Conservation (phyloP, 139 green algal genomes). For the Auxenochlorella protothecoides region DNA sequence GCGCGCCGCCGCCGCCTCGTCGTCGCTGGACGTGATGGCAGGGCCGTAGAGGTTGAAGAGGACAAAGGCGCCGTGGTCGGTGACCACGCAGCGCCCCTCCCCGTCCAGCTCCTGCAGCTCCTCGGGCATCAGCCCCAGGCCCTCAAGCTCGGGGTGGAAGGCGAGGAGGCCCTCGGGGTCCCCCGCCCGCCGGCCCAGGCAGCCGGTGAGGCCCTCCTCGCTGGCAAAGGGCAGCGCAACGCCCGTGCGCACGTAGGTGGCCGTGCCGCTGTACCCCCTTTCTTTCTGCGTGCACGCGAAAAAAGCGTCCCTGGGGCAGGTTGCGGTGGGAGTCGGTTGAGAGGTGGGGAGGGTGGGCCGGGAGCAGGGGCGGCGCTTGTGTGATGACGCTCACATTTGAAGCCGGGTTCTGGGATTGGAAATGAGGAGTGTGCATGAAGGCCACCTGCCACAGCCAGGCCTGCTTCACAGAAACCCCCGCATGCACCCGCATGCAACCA, state of each 20-base stretch:
- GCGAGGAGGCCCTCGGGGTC: no score
- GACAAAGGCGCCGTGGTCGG: conserved; percentile 42
- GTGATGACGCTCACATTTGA: no score
- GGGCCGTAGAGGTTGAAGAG: conserved; percentile 49
- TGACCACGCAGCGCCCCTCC: conserved; percentile 46
- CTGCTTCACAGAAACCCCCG: no score
- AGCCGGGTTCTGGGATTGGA: no score
- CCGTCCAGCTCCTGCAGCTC: conserved; percentile 33
- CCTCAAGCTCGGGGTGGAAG: no score
- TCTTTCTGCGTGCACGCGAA: conserved; percentile 30
- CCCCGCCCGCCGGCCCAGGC: neutral
- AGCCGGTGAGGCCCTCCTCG: conserved; percentile 39
- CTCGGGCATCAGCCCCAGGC: neutral
- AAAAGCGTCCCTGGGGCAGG: conserved; percentile 43
- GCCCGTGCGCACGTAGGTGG: conserved; percentile 37
- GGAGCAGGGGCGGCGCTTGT: neutral
- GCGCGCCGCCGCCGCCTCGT: conserved; percentile 24
- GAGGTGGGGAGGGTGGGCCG: neutral
- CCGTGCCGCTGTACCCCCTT: conserved; percentile 46
- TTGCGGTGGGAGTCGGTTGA: no score
- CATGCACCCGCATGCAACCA: no score
- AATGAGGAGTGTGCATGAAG: no score
- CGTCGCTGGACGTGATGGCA: conserved; percentile 30
- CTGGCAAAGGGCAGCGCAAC: conserved; percentile 19
- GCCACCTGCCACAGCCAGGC: no score